phyloP scores from a whole-genome alignment of 1,284 basidiomycete species.

The Lignosus rhinocerotis region DNA sequence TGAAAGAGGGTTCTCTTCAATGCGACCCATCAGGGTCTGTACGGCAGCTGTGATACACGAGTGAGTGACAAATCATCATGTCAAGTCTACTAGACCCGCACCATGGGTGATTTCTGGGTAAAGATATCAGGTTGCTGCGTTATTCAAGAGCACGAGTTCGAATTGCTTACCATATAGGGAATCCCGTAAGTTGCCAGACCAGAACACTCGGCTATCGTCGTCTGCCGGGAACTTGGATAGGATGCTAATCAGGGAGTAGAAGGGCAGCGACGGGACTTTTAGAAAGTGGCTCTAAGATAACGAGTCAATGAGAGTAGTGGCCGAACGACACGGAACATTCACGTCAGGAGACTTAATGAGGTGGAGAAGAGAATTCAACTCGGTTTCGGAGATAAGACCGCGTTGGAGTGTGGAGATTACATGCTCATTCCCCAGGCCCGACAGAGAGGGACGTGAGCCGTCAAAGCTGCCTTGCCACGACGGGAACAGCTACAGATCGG shows the following conservation, averaged over 20 bases:
- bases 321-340: slow-evolving; percentile 27
- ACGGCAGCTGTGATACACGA: slow-evolving; percentile 31
- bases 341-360: slow-evolving; percentile 77
- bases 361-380: slow-evolving; percentile 62
- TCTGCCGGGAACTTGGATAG: slow-evolving; percentile 75
- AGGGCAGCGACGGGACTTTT: slow-evolving; percentile 78
- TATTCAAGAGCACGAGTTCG: not conserved
- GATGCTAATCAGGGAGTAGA: slow-evolving; percentile 70
- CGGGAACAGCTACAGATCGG: slow-evolving; percentile 62
- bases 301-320: slow-evolving; percentile 2
- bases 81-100: slow-evolving; percentile 8
- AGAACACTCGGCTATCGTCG: slow-evolving; percentile 70
- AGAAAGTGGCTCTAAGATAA: slow-evolving; percentile 70
- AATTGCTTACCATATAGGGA: slow-evolving; percentile 57
- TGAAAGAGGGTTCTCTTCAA: slow-evolving; percentile 37
- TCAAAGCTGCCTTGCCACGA: slow-evolving; percentile 77
- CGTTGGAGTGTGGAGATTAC: slow-evolving; percentile 57
- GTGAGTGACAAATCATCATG: not conserved
- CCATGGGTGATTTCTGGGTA: slow-evolving; percentile 32
- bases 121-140: not conserved
- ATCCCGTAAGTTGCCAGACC: slow-evolving; percentile 60
- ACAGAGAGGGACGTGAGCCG: slow-evolving; percentile 62
- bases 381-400: slow-evolving; percentile 63
- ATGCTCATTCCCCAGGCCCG: slow-evolving; percentile 55
- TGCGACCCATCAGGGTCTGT: slow-evolving; percentile 35